phyloP scores from a whole-genome alignment of 2,329 filamentous ascomycete species.

The Fusarium verticillioides region DNA sequence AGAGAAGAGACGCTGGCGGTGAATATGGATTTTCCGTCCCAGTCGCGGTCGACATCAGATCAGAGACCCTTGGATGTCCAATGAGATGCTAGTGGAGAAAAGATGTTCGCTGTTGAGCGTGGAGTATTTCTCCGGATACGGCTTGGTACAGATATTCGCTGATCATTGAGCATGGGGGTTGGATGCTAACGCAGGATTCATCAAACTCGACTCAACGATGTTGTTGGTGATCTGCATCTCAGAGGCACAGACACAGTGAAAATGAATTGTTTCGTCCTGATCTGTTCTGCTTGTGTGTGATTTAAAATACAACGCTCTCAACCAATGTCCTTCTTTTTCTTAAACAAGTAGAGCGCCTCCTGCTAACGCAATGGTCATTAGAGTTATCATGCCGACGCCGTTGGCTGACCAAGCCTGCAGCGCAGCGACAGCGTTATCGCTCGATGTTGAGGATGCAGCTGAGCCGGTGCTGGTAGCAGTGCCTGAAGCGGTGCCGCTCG shows the following conservation, averaged over 20 bases:
- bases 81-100: constrained; percentile 35
- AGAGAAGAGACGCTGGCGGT: constrained; percentile 24
- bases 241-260: constrained; percentile 21
- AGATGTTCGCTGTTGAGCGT: constrained; percentile 18
- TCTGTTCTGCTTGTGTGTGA: neutral
- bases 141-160: constrained; percentile 21
- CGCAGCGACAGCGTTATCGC: constrained; percentile 40
- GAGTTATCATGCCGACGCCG: constrained; percentile 38
- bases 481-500: constrained; percentile 25
- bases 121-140: constrained; percentile 31
- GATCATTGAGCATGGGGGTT: neutral
- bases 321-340: neutral
- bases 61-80: constrained; percentile 28
- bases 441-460: constrained; percentile 34
- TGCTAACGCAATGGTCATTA: constrained; percentile 44
- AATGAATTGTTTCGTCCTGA: neutral
- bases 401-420: constrained; percentile 40
- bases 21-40: constrained; percentile 21
- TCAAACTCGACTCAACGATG: neutral
- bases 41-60: neutral
- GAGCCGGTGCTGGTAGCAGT: constrained; percentile 35
- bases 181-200: constrained; percentile 2
- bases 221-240: neutral
- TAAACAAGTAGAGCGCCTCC: constrained; percentile 48
- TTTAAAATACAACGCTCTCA: constrained; percentile 4